Evolutionary conservation across 2,329 filamentous ascomycete species (phyloP).

Genomic region (Pyricularia grisea): DNA sequence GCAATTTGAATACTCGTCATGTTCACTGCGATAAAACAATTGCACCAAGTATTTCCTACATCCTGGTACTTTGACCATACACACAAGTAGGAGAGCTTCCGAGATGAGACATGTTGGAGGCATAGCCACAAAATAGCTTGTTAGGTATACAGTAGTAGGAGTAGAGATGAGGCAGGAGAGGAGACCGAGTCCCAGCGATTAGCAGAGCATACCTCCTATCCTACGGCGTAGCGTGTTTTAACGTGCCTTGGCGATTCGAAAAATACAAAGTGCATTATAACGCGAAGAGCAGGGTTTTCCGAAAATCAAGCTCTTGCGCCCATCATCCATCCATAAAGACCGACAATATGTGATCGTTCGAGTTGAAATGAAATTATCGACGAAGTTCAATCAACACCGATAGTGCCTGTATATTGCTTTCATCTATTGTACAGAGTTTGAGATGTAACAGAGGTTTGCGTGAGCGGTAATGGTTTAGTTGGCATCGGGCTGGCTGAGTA

Average conservation of each 20-base stretch:
- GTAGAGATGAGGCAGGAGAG: neutral
- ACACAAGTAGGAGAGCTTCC: neutral
- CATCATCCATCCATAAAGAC: neutral
- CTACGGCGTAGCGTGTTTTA: neutral
- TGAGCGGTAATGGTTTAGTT: conserved; percentile 33
- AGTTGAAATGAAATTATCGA: neutral
- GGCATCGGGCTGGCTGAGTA: conserved; percentile 86
- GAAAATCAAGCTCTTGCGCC: neutral
- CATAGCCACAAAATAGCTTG: neutral
- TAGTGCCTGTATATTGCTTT: conserved; percentile 5
- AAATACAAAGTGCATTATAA: neutral
- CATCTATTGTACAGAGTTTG: conserved; percentile 10
- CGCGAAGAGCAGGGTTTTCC: neutral
- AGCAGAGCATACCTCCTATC: neutral
- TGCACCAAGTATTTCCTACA: neutral
- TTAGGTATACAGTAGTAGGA: neutral
- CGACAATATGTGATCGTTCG: neutral
- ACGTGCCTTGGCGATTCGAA: neutral
- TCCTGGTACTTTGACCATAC: neutral
- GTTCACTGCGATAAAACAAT: neutral
- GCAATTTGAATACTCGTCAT: neutral
- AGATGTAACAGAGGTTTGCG: conserved; percentile 4
- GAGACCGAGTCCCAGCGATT: neutral
- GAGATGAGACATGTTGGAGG: neutral
- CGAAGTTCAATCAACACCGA: neutral